These are phyloP conservation scores for Aspergillus heteromorphus DNA, from an alignment of 495 filamentous ascomycete genomes.

Conservation along the genomic window DNA sequence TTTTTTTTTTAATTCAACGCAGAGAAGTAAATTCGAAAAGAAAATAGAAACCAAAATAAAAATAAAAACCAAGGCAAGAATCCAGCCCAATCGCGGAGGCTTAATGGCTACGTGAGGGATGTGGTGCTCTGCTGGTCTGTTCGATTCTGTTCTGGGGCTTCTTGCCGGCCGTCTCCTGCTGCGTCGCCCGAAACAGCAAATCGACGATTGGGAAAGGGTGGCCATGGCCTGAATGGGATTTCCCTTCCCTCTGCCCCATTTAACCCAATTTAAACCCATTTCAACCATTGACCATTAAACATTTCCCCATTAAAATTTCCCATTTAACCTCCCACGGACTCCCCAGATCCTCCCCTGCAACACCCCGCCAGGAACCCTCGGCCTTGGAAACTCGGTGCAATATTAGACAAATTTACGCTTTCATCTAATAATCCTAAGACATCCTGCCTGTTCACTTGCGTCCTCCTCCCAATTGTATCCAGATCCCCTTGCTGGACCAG, in stretches of 20 bases:
- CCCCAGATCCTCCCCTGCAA: not conserved
- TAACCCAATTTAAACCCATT: not conserved
- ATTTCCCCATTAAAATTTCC: not conserved
- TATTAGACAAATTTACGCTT: slow-evolving; percentile 4
- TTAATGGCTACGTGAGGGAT: slow-evolving; percentile 24
- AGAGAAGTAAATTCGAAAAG: too few relatives aligned
- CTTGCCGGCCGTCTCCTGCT: not conserved
- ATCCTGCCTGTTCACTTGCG: slow-evolving; percentile 12
- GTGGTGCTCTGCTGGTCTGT: too few relatives aligned
- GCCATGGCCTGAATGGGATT: not conserved
- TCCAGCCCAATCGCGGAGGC: slow-evolving; percentile 6
- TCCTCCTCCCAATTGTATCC: slow-evolving; percentile 10
- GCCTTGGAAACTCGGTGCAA: not conserved
- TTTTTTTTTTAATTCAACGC: too few relatives aligned
- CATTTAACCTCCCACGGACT: slow-evolving; percentile 2
- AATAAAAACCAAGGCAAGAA: slow-evolving; percentile 8
- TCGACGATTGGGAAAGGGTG: not conserved
- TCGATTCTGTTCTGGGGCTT: not conserved
- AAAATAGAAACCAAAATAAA: slow-evolving; percentile 13
- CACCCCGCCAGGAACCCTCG: slow-evolving; percentile 2
- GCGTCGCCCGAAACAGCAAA: slow-evolving; percentile 10
- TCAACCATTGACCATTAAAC: too few relatives aligned
- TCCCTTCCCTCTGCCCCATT: too few relatives aligned
- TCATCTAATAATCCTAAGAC: slow-evolving; percentile 17
- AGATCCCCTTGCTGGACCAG: slow-evolving; percentile 26